A percentile compares a stretch with the other conserved stretches of the same genome.
phyloP scores from a whole-genome alignment of 352 stramenopile species.

The Pythium myriotylum region DNA sequence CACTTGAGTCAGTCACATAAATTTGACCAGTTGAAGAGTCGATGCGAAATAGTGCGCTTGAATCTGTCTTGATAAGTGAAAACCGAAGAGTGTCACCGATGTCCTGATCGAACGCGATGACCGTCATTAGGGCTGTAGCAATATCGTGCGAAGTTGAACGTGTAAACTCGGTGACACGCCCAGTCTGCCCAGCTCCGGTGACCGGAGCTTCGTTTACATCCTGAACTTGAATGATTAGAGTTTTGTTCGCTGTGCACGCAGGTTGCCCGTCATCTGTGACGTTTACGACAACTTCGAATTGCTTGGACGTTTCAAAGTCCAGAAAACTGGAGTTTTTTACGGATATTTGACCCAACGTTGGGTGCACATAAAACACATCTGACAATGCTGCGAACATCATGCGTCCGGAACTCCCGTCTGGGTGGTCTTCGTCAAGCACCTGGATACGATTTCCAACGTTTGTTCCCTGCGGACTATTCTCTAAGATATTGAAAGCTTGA shows the following conservation, averaged over 20 bases:
- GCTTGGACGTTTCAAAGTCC: constrained; percentile 21
- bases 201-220: constrained; percentile 55
- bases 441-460: constrained; percentile 28
- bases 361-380: constrained; percentile 18
- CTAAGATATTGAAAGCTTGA: constrained; percentile 33
- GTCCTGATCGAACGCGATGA: constrained; percentile 24
- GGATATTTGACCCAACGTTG: constrained; percentile 23
- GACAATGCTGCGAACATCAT: constrained; percentile 18
- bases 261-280: constrained; percentile 32
- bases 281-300: constrained; percentile 17
- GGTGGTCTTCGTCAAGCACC: constrained; percentile 30
- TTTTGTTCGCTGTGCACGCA: constrained; percentile 12
- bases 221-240: constrained; percentile 27
- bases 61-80: constrained; percentile 24
- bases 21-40: constrained; percentile 40
- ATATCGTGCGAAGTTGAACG: constrained; percentile 24
- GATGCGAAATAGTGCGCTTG: constrained; percentile 42
- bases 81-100: constrained; percentile 23
- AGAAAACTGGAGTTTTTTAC: constrained; percentile 9
- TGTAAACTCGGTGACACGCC: constrained; percentile 44
- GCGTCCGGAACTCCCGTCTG: constrained; percentile 21
- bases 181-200: constrained; percentile 31
- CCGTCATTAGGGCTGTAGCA: constrained; percentile 26
- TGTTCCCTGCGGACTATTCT: constrained; percentile 44
- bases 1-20: constrained; percentile 36